Base-by-base conservation (phyloP, 2,329 filamentous ascomycete species). In the Whalleya microplaca region DNA sequence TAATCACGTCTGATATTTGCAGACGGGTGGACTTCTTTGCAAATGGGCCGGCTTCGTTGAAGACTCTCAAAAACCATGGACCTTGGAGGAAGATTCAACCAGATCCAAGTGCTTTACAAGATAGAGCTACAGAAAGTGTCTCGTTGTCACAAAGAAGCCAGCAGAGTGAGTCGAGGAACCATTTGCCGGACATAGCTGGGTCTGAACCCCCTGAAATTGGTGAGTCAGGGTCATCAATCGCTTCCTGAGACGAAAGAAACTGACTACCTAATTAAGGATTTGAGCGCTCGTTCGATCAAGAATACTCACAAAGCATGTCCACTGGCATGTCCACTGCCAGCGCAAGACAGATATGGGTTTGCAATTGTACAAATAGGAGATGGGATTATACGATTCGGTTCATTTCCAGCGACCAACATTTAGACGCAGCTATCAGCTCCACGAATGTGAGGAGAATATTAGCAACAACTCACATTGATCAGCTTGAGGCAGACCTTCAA, bases 361-460 rank as follows among this genome's bases (percentile, higher is more conserved):
- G 27, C 27, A 12, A 29, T 12, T 29, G 6, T 6, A 29, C 12
- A 5, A 12, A 12, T 12, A 29, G 12, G 27, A 29, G 27, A 29
- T 29, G 5, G 27, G 27, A 29, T 5, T 29, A 29, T 29, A 12
- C 27, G 12, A 29, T 29, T 29, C 27, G 27, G 5, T 29, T 29
- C 12, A 29, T 29, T 12, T 5, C 27, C 12, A 29, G 27, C 19
- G 21, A 55, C 20, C 56, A 63, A 20, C 58, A 51, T 2, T 12
- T 64, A 10, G 51, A 54, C 27, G 56, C 58, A 2, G 45, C 44
- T 20, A 48, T 64, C 6, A 66, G 64, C 44, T 64, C 62, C 27
- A 64, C 56, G 10, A 46, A 46, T 5, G 7, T 63, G 21, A 45
- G 59, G 9, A 23, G 20, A 12, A 54, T 59, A 20, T 49, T 65